Evolutionary conservation across 2,329 filamentous ascomycete genomes (phyloP), one percentile per base, ranked within the genome.

Genomic region (Conoideocrella luteorostrata): DNA sequence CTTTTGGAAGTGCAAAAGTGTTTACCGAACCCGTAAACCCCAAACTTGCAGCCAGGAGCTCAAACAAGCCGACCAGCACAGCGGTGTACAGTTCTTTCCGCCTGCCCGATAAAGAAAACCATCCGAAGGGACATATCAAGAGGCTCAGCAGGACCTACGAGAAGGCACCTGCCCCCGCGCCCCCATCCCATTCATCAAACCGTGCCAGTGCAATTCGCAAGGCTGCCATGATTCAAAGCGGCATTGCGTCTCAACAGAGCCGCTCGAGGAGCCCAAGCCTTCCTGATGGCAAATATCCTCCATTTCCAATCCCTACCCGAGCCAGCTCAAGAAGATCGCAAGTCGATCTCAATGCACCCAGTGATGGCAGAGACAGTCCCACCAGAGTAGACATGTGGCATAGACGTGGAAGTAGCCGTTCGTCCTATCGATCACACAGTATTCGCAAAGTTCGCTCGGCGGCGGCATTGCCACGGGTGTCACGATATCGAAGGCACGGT

Each of bases 281-380:
- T 42, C 73, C 70, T 39, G 88, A 80, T 47, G 48, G 69, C 43
- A 67, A 62, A 23, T 72, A 79, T 41, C 90, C 93, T 22, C 93
- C 93, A 1, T 96, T 95, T 69, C 90, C 93, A 0, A 95, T 98
- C 6, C 93, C 93, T 0, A 84, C 83, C 3, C 76, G 93, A 45
- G 86, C 88, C 23, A 97, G 91, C 64, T 98, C 90, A 5, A 80
- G 89, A 47, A 82, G 84, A 55, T 75, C 83, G 18, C 77, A 80
- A 1, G 65, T 81, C 47, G 83, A 77, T 52, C 70, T 76, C 40
- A 89, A 86, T 59, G 70, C 72, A 3, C 72, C 75, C 1, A 80
- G 78, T 48, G 88, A 95, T 49, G 86, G 86, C 4, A 82, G 81
- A 32, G 77, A 80, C 50, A 95, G 88, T 58, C 89, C 89, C 1